Evolutionary conservation across 306 rosid species (phyloP).

Genomic region (Cucurbita maxima): DNA sequence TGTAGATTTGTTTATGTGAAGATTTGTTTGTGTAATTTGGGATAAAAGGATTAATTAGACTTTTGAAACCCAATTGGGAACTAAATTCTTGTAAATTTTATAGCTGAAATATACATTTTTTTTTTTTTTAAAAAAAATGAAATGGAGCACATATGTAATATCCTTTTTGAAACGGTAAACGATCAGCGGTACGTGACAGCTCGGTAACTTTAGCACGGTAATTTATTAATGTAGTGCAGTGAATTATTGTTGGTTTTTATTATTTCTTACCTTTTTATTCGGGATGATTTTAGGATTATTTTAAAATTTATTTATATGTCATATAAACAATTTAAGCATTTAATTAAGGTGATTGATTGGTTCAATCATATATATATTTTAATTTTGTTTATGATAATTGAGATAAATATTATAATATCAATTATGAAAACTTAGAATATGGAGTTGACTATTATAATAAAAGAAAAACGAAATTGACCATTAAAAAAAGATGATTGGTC

Average conservation of each 20-base stretch:
- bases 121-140: no score
- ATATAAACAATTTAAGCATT: neutral
- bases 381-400: neutral
- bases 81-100: no score
- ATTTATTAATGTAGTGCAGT: neutral
- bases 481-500: neutral
- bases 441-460: no score
- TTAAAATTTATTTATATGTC: neutral
- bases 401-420: neutral
- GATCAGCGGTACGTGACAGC: conserved; percentile 16
- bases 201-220: neutral
- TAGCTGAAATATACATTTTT: no score
- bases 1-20: neutral
- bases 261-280: neutral
- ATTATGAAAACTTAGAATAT: neutral
- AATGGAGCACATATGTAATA: neutral
- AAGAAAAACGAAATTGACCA: neutral
- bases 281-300: neutral
- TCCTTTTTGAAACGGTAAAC: conserved; percentile 11
- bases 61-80: no score
- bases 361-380: neutral
- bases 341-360: neutral
- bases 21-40: no score
- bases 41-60: no score
- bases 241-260: neutral